Percentiles rank a stretch among this genome's conserved stretches.
Conservation (phyloP, 176 grass and related monocot genomes). For the Juncus inflexus region DNA sequence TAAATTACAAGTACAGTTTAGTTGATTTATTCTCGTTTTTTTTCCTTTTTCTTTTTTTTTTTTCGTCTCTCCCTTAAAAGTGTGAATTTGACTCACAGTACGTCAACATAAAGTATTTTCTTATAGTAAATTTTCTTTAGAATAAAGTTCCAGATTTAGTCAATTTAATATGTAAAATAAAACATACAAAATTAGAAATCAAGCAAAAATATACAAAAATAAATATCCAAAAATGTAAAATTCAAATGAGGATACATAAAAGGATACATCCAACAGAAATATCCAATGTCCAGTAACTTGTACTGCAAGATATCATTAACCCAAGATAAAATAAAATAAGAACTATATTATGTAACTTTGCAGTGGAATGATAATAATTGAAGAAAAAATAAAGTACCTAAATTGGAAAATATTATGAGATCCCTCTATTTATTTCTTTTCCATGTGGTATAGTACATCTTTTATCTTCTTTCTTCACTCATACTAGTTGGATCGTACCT, state of each 20-base stretch:
- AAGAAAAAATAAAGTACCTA: slow-evolving; percentile 36
- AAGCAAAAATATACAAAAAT: slow-evolving; percentile 19
- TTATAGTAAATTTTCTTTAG: too few species aligned
- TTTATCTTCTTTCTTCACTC: slow-evolving; percentile 45
- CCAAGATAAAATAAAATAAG: slow-evolving; percentile 34
- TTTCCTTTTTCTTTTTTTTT: too few species aligned
- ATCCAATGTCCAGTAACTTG: slow-evolving; percentile 40
- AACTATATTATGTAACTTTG: slow-evolving; percentile 11
- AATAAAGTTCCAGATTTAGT: too few species aligned
- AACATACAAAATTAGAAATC: too few species aligned
- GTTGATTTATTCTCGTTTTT: too few species aligned
- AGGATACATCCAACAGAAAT: slow-evolving; percentile 80
- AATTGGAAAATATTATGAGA: slow-evolving; percentile 27
- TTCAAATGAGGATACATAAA: slow-evolving; percentile 79
- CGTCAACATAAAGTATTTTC: too few species aligned
- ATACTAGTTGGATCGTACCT: slow-evolving; percentile 55
- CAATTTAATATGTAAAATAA: too few species aligned
- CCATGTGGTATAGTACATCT: slow-evolving; percentile 32
- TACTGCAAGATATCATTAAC: slow-evolving; percentile 57
- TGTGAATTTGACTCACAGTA: too few species aligned
- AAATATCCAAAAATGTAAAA: slow-evolving; percentile 29
- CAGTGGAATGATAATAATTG: slow-evolving; percentile 8
- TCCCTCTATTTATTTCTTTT: slow-evolving; percentile 27
- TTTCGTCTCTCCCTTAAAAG: too few species aligned
- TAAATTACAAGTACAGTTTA: too few species aligned